Base-by-base conservation (phyloP, 306 rosid species). In the Gastrolobium villosum region DNA sequence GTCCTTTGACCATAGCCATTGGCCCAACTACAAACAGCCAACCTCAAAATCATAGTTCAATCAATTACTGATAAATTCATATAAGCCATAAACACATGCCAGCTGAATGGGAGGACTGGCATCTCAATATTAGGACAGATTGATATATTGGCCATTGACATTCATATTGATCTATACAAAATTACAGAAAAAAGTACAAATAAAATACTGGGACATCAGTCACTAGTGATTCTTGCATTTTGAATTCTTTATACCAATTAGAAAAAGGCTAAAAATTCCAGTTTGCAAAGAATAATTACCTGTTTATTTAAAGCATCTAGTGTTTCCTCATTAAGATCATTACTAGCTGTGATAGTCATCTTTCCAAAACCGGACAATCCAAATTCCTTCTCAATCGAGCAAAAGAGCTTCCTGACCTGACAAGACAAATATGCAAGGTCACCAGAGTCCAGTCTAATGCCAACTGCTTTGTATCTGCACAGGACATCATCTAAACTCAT, bases 301-400 rank as follows among this genome's bases (percentile, higher is more conserved):
- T 94, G 98, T 88, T 94, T 94, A 81, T 94, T 94, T 84, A 92
- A 86, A 80, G 97, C 98, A 86, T 94, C 98, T 86, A 92, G 79
- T 39, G 98, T 94, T 88, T 92, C 98, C 84, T 94, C 98, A 64
- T 94, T 94, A 40, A 94, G 97, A 79, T 94, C 97, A 84, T 94
- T 94, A 82, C 98, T 92, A 66, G 97, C 97, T n/a, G 96, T 86
- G 80, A 92, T 90, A 73, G 26, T 41, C 73, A 64, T 86, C 78
- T 85, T 92, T 49, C 93, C 94, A 70, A 94, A 94, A 65, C 83
- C 86, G 36, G 87, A 65, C 45, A 89, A 77, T 62, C 77, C 90
- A 77, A 90, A 92, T 87, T 92, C 97, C 79, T 87, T 81, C 83
- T 94, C 98, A 60, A 94, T 83, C 72, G 84, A 67, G 43, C 36